Percentiles rank a stretch among this genome's conserved stretches.
Conservation (phyloP, 31 red algal species). For the Endocladia muricata region DNA sequence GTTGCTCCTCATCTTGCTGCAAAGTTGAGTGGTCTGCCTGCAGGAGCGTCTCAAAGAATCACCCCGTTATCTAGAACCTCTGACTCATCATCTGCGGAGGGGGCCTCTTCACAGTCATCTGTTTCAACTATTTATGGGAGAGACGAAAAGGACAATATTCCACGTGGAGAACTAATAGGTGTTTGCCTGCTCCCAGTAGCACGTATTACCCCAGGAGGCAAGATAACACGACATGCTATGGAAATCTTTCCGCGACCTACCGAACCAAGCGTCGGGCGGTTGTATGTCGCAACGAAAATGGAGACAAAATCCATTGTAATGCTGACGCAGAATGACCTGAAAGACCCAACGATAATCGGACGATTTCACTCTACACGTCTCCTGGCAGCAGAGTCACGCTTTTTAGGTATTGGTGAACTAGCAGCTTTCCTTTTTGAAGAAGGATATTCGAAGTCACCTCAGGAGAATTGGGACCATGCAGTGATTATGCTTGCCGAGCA, state of each 20-base stretch:
- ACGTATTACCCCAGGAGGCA: conserved; percentile 11
- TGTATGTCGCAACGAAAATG: conserved; percentile 34
- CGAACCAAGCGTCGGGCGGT: conserved; percentile 20
- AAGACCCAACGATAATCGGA: neutral
- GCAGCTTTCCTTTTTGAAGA: conserved; percentile 41
- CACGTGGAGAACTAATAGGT: conserved; percentile 14
- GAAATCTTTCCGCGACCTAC: conserved; percentile 32
- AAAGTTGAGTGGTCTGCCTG: neutral
- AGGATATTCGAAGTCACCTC: conserved; percentile 24
- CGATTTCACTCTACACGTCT: conserved; percentile 7
- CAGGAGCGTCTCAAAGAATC: neutral
- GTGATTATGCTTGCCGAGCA: conserved; percentile 32
- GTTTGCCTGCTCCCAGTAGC: conserved; percentile 17
- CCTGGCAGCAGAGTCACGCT: conserved; percentile 16
- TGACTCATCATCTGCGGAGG: neutral
- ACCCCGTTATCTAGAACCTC: neutral
- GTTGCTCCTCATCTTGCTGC: neutral
- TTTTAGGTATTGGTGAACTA: conserved; percentile 48
- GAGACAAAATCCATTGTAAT: conserved; percentile 4
- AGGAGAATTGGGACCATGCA: conserved; percentile 38
- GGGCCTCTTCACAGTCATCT: neutral
- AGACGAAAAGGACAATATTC: conserved; percentile 11
- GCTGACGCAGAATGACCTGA: conserved; percentile 20
- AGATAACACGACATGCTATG: conserved; percentile 3
- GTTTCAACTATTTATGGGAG: conserved; percentile 1